Base-by-base conservation (phyloP, 164 flowering plant genomes). In the Akebia trifoliata region DNA sequence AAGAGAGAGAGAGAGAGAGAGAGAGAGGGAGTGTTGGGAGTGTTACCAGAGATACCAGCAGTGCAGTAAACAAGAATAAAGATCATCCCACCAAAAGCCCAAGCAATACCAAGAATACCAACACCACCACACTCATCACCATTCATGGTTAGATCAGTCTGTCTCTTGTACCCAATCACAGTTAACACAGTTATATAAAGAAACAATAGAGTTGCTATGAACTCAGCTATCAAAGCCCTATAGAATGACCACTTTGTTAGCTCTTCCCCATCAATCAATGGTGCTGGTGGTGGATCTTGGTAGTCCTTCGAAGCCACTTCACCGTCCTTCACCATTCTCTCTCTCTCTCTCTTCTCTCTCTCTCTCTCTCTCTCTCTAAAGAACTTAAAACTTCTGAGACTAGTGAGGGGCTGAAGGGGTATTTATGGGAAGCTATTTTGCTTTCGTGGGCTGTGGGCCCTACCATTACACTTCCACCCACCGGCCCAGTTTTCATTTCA, bases 21-120 rank as follows among this genome's bases (percentile, higher is more conserved):
- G 36, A 42, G 31, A 46, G 38, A 38, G 14, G 6, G 17, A n/a
- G n/a, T n/a, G n/a, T n/a, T n/a, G n/a, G n/a, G n/a, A n/a, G n/a
- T n/a, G 63, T 9, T 6, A 78, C 86, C 85, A 15, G 85, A 85
- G 47, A 82, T 85, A 15, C 85, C 87, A 42, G 86, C 89, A 30
- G 89, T 81, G 75, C 86, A 81, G 77, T 83, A 81, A 45, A 83
- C 89, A 36, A 81, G 86, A 42, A 83, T 47, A 50, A 83, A 83
- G 59, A 81, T 81, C 84, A 79, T 83, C 61, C 84, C 91, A 17
- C 87, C 87, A 25, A 85, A 81, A 46, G 90, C 80, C 90, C 85
- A 82, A 18, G 90, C 87, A 35, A 84, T 78, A 9, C 87, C 87
- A 8, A 84, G 80, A 51, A 81, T 67, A 21, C 87, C 90, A 46